A percentile compares a stretch with the other conserved stretches of the same genome.
phyloP scores from a whole-genome alignment of 306 rosid genomes.

The Trifolium pratense region DNA sequence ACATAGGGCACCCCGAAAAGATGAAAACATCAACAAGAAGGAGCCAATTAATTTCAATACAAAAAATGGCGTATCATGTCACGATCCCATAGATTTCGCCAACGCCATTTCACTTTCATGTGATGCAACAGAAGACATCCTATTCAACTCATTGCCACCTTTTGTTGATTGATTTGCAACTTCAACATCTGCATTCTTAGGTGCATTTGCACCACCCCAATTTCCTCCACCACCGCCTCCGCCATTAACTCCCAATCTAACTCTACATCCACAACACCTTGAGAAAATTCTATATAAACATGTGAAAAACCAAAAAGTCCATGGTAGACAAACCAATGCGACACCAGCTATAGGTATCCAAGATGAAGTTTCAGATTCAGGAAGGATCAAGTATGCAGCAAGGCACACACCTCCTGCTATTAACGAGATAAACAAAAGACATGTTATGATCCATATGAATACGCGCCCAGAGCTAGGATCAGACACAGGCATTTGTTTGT shows the following conservation, averaged over 20 bases:
- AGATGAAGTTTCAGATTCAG: slow-evolving; percentile 44
- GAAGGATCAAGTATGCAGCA: slow-evolving; percentile 52
- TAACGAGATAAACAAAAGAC: slow-evolving; percentile 52
- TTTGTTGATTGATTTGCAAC: slow-evolving; percentile 14
- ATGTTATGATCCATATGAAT: slow-evolving; percentile 63
- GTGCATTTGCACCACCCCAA: not conserved
- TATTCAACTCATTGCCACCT: not conserved
- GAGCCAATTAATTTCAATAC: slow-evolving; percentile 14
- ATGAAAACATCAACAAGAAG: slow-evolving; percentile 18
- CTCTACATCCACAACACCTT: slow-evolving; percentile 56
- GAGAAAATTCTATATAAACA: slow-evolving; percentile 65
- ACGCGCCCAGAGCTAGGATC: slow-evolving; percentile 56
- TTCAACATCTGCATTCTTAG: slow-evolving; percentile 33
- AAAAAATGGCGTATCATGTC: slow-evolving; percentile 22
- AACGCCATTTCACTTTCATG: slow-evolving; percentile 77
- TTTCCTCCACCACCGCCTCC: slow-evolving; percentile 20
- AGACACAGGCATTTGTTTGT: slow-evolving; percentile 59
- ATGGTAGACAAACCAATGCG: slow-evolving; percentile 74
- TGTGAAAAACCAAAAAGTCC: slow-evolving; percentile 80
- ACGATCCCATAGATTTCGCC: slow-evolving; percentile 56
- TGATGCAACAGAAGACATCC: slow-evolving; percentile 46
- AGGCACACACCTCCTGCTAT: slow-evolving; percentile 72
- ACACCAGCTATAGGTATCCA: slow-evolving; percentile 71
- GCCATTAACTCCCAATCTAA: not conserved
- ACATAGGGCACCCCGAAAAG: slow-evolving; percentile 31